phyloP scores from a whole-genome alignment of 2,329 filamentous ascomycete genomes.

The Alternaria longipes region DNA sequence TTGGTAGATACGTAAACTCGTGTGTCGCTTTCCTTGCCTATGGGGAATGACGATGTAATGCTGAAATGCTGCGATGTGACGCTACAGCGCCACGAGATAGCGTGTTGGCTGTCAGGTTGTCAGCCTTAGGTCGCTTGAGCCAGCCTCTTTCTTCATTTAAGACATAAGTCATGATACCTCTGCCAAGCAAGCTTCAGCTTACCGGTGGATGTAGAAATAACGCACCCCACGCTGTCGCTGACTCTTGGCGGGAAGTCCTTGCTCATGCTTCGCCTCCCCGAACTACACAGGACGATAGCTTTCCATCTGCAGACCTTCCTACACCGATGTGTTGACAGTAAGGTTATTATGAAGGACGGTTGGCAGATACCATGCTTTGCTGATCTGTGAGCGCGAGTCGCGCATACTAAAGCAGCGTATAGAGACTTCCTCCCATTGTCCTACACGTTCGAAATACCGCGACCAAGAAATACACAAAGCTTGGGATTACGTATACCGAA shows the following conservation, averaged over 20 bases:
- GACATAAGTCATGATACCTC: constrained; percentile 15
- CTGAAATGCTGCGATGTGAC: constrained; percentile 15
- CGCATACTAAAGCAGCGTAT: neutral
- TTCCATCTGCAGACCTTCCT: neutral
- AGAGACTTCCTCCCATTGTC: too few relatives aligned
- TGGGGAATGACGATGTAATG: neutral
- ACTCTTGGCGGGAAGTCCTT: constrained; percentile 17
- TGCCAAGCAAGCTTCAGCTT: constrained; percentile 21
- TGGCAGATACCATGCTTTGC: neutral
- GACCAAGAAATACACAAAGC: neutral
- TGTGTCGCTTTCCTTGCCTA: constrained; percentile 12
- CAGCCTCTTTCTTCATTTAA: constrained; percentile 18
- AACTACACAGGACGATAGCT: neutral
- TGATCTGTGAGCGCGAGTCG: neutral
- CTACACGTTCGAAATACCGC: too few relatives aligned
- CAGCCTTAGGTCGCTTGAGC: constrained; percentile 14
- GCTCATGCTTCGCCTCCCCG: constrained; percentile 5
- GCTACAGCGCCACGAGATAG: constrained; percentile 24
- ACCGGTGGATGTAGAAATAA: constrained; percentile 8
- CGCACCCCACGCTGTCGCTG: constrained; percentile 22
- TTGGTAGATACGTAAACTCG: constrained; percentile 17
- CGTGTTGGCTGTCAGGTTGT: constrained; percentile 15
- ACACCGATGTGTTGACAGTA: neutral
- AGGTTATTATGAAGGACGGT: neutral
- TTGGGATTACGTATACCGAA: neutral